Base-by-base conservation (phyloP, 2,329 filamentous ascomycete species). In the Ampelomyces quisqualis region DNA sequence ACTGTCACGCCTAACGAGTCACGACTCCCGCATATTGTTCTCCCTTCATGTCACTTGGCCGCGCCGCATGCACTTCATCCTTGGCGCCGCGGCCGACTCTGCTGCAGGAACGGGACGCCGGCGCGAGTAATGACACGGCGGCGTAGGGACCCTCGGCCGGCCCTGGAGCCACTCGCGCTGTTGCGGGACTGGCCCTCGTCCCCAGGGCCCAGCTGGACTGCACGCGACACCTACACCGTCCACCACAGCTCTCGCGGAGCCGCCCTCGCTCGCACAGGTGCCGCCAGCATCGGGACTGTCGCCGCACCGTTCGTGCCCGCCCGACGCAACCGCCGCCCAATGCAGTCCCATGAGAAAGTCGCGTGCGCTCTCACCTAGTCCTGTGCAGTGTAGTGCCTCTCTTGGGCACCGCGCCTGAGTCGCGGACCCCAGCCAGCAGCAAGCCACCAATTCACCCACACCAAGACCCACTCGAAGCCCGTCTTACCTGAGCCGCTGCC, bases 321-420 rank as follows among this genome's bases (percentile, higher is more conserved):
- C 35, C 43, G 48, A 45, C 38, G 33, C 41, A 41, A 39, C 31
- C 38, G 35, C 24, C 13, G 26, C 26, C 45, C 29, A 24, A 53
- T 46, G 43, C 40, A 38, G 36, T 15, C 31, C 21, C 26, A 34
- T 35, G 14, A 40, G 41, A 34, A 33, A 39, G 21, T 15, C 13
- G 13, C 26, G 24, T 57, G 44, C 60, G 55, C 64, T 48, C 64
- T 60, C 60, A 49, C 46, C 36, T n/a, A n/a, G n/a, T n/a, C n/a
- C n/a, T n/a, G n/a, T n/a, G n/a, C n/a, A n/a, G n/a, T n/a, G n/a
- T n/a, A n/a, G n/a, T n/a, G n/a, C n/a, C 28, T 40, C 39, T 31
- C 41, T 37, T 42, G 38, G 22, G 34, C 48, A 36, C 45, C 45
- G 47, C 39, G 51, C 28, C 58, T 60, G 56, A 65, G 51, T 61